A percentile compares a stretch with the other conserved stretches of the same genome.
Evolutionary conservation across 2,329 filamentous ascomycete species (phyloP).

Genomic region (Catunica adiposa): DNA sequence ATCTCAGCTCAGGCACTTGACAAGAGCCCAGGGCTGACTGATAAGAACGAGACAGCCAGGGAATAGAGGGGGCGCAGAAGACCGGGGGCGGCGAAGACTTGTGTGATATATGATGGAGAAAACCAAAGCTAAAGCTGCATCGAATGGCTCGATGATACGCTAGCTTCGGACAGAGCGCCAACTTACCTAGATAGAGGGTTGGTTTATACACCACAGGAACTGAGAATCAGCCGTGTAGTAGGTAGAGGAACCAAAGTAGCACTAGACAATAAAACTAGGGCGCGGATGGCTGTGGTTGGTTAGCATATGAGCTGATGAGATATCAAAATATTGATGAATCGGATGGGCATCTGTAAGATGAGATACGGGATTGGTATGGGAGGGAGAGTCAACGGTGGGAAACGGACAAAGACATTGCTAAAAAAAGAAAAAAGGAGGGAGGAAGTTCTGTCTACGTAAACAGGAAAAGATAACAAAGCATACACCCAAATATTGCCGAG

Average conservation of each 20-base stretch:
- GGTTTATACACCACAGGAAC: too few relatives aligned
- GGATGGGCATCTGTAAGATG: not conserved
- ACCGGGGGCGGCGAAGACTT: not conserved
- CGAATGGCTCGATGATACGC: too few relatives aligned
- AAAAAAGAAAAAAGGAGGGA: not conserved
- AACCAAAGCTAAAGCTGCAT: too few relatives aligned
- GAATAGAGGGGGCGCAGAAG: conserved; percentile 3
- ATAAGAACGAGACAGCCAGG: conserved; percentile 8
- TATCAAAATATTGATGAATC: too few relatives aligned
- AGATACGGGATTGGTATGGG: not conserved
- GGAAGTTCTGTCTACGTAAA: not conserved
- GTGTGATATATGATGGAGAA: too few relatives aligned
- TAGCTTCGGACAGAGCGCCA: too few relatives aligned
- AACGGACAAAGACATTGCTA: not conserved
- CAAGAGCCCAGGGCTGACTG: not conserved
- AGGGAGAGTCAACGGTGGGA: not conserved
- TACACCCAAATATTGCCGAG: not conserved
- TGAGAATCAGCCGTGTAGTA: too few relatives aligned
- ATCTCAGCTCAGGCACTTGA: not conserved
- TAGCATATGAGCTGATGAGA: too few relatives aligned
- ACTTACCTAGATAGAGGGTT: too few relatives aligned
- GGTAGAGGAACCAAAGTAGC: too few relatives aligned
- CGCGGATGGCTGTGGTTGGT: too few relatives aligned
- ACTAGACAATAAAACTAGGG: too few relatives aligned
- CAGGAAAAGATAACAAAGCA: not conserved